Evolutionary conservation across 1,284 basidiomycete species (phyloP).

Genomic region (Tilletia caries): DNA sequence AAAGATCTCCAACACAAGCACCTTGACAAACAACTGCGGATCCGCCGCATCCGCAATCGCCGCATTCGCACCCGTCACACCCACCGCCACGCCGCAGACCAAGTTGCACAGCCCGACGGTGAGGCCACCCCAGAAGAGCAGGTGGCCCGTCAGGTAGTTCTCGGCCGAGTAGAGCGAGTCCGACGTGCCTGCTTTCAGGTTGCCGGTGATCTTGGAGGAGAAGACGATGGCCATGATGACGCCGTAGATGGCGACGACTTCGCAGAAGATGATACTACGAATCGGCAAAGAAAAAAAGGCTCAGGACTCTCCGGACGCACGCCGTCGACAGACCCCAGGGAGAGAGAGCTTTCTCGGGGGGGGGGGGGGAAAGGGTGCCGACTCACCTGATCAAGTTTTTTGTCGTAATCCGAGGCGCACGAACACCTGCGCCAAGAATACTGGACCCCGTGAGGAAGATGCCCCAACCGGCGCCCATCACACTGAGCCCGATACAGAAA

Average conservation of each 20-base stretch:
- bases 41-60: conserved; percentile 52
- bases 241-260: conserved; percentile 94
- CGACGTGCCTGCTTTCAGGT: conserved; percentile 27
- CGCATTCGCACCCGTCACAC: conserved; percentile 51
- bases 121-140: conserved; percentile 52
- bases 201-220: conserved; percentile 48
- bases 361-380: too few species aligned
- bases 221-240: conserved; percentile 63
- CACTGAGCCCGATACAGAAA: conserved; percentile 87
- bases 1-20: conserved; percentile 40
- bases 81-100: conserved; percentile 49
- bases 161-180: conserved; percentile 38
- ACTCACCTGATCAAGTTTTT: conserved; percentile 93
- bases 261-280: conserved; percentile 84
- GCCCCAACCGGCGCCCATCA: conserved; percentile 94
- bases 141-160: conserved; percentile 50
- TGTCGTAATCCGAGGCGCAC: conserved; percentile 87
- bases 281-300: too few species aligned
- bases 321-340: too few species aligned
- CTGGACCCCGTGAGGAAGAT: conserved; percentile 94
- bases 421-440: conserved; percentile 90
- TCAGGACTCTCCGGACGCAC: too few species aligned
- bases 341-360: too few species aligned
- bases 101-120: conserved; percentile 52
- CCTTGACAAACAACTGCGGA: conserved; percentile 53